Evolutionary conservation across 306 rosid genomes (phyloP), one percentile per base, ranked within the genome.

Genomic region (Trichosanthes truncata): DNA sequence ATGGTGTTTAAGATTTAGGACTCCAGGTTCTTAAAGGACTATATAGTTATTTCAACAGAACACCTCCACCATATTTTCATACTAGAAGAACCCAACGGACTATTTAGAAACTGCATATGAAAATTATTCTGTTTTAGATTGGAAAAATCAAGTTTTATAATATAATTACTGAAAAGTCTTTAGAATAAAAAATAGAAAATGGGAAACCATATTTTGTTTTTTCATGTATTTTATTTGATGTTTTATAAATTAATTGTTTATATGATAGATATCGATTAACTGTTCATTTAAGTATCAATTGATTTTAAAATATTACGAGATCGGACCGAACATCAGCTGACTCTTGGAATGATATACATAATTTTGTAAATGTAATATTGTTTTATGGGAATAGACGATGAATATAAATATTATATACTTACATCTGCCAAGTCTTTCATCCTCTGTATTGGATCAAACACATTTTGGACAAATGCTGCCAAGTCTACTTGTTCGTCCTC

Each of bases 391-490:
- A 31, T 61, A 61, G 71, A 13, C n/a, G 15, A 65, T 7, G 72
- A 7, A 38, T 9, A 40, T 0, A 56, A 20, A 21, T 76, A 57
- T 62, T 6, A 78, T 82, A 74, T 68, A 87, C 97, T 92, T 87
- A 91, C 98, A 77, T 95, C 98, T 74, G 96, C 98, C 92, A 95
- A 89, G 80, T 93, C 99, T 92, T 91, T 91, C 96, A 95, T 84
- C 87, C 88, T 88, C 84, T 91, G 97, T 11, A 91, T 89, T 82
- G 97, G 97, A 86, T 95, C 93, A 80, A 95, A 95, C 80, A 95
- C 97, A 25, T 89, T 87, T 79, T 89, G 87, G 25, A 95, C 97
- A 89, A 87, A 95, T 78, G 88, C 89, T 9, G 84, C 96, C 60
- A 95, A 88, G 87, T 93, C 97, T 57, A 87, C 87, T 86, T 84